Base-by-base conservation (phyloP, 352 stramenopile species). In the Thalassiosira sp. region DNA sequence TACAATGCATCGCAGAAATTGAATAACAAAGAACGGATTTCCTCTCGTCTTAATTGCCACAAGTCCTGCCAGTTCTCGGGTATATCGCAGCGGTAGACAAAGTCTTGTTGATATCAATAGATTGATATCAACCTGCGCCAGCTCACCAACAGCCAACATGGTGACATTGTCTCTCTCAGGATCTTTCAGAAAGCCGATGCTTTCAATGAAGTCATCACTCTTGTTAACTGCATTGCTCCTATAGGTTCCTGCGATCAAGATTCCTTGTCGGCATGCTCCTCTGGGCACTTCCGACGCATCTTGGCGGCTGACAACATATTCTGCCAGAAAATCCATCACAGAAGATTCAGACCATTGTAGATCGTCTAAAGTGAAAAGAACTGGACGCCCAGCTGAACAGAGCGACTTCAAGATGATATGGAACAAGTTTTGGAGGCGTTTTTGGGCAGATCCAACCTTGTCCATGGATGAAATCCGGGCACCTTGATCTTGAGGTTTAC, bases 1-100 rank as follows among this genome's bases (percentile, higher is more conserved):
- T 13, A 66, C 66, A 20, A 74, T 59, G 15, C n/a, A 65, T 25
- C 43, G 22, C 2, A 74, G 53, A 28, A 74, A 74, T 40, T 65
- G 20, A 22, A 45, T 66, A 10, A 74, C 46, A 42, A 66, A 74
- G 1, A 74, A 18, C 0, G 53, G 37, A 43, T 74, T 65, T 25
- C 65, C 68, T 18, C 22, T 28, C 10, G 69, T 72, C 27, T 72
- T 72, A 11, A 46, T 15, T 16, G 64, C 42, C 6, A 72, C 52
- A 25, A 72, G 1, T 10, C 10, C n/a, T 0, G 48, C 69, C 5
- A 79, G 60, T 3, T 52, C 27, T 24, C 6, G 15, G 16, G 43
- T 67, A 18, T 71, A 42, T 27, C 69, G 24, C 52, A 33, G 49
- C 13, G 69, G 69, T 3, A 79, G 52, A 25, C 59, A 65, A 0